Evolutionary conservation across 2,329 filamentous ascomycete species (phyloP), one percentile per base, ranked within the genome.

Genomic region (Claviceps purpurea): DNA sequence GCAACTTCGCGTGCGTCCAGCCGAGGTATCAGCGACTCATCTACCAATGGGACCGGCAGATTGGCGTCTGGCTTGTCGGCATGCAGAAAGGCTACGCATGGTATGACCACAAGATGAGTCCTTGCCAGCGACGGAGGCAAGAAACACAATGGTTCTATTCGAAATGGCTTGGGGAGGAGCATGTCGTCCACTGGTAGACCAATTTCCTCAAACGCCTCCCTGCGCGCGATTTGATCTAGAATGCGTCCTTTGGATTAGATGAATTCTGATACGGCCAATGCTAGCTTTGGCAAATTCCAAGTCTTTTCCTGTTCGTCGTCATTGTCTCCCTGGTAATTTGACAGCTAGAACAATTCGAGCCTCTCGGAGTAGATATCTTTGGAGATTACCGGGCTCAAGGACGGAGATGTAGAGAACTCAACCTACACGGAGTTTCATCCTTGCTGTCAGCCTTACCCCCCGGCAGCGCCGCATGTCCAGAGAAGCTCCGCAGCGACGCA

Each of bases 181-280:
- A 65, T 61, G 62, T 89, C 81, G 59, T 82, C 75, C 61, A 84
- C 75, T 1, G 91, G 87, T 2, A 97, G 80, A 1, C 91, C 91
- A 57, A 97, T 95, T 66, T 97, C 91, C 66, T 97, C 91, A 65
- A 79, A 86, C 1, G 91, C 90, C 73, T 97, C 91, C 57, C 91
- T 81, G 22, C 91, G 81, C 8, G 91, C 89, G 50, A 90, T 94
- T 62, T 90, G 78, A 67, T 88, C 88, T 69, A 49, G 20, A 34
- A 30, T 34, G 37, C 18, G 16, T 14, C 18, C 22, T 24, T 18
- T 10, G 5, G 16, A 13, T 43, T 22, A 24, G 20, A 41, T n/a
- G 11, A 13, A 24, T 43, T 24, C 41, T 13, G 6, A 5, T 30
- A 30, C 26, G 26, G 26, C 26, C 26, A 30, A 30, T 30, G 8